phyloP scores from a whole-genome alignment of 2,329 filamentous ascomycete species.

The Rhynchosporium secalis region DNA sequence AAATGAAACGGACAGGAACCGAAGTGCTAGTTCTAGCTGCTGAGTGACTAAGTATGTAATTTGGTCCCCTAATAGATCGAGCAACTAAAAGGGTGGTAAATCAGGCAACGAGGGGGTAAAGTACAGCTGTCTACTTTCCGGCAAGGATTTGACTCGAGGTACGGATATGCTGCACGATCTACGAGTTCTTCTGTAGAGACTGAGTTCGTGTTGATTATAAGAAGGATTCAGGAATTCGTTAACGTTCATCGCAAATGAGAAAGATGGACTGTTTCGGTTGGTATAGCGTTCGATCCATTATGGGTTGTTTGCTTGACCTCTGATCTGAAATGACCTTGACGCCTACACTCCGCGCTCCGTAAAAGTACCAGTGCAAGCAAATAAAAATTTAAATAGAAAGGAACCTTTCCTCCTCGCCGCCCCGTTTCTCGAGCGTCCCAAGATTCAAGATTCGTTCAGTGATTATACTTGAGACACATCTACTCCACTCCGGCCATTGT shows the following conservation, averaged over 20 bases:
- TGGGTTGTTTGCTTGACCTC: not conserved
- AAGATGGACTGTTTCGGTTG: not conserved
- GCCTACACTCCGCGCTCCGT: slow-evolving; percentile 14
- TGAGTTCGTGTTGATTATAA: too few relatives aligned
- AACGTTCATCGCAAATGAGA: not conserved
- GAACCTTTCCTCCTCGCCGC: not conserved
- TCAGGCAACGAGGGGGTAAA: too few relatives aligned
- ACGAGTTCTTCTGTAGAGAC: too few relatives aligned
- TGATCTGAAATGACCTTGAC: not conserved
- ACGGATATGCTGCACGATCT: too few relatives aligned
- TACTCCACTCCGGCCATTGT: not conserved
- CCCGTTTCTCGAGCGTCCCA: not conserved
- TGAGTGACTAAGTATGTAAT: too few relatives aligned
- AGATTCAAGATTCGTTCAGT: not conserved
- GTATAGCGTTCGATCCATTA: not conserved
- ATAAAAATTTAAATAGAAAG: not conserved
- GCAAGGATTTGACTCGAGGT: too few relatives aligned
- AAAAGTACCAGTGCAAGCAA: slow-evolving; percentile 10
- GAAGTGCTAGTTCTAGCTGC: too few relatives aligned
- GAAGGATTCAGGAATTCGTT: too few relatives aligned
- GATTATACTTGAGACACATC: not conserved
- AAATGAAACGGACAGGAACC: not conserved
- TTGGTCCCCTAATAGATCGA: too few relatives aligned
- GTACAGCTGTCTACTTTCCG: too few relatives aligned
- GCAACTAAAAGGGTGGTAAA: too few relatives aligned